Percentiles rank a stretch among this genome's conserved stretches.
Evolutionary conservation across 768 basidiomycete genomes (phyloP).

Genomic region (Tephrocybe rancida): DNA sequence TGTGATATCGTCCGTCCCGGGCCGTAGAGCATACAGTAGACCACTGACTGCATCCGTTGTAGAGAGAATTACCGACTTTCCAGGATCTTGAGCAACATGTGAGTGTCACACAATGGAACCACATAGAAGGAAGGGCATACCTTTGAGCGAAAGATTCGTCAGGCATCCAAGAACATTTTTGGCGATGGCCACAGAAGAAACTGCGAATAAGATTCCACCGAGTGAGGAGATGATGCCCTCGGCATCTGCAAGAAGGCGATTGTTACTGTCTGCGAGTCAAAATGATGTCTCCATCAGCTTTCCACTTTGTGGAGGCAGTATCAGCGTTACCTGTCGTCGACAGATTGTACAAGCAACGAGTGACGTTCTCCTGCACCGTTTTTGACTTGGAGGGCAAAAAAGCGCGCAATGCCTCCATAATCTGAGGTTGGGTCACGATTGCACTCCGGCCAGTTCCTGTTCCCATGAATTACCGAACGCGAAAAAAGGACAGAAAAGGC

Average conservation of each 20-base stretch:
- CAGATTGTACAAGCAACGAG: conserved; percentile 19
- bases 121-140: no score
- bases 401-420: conserved; percentile 5
- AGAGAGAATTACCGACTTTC: conserved; percentile 12
- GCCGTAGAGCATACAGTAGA: conserved; percentile 5
- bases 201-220: conserved; percentile 8
- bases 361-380: conserved; percentile 14
- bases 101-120: no score
- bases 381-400: conserved; percentile 2
- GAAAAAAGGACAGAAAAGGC: background rate
- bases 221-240: conserved; percentile 7
- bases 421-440: conserved; percentile 3
- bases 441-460: conserved; percentile 11
- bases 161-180: conserved; percentile 18
- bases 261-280: conserved; percentile 9
- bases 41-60: conserved; percentile 6
- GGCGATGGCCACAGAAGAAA: conserved; percentile 3
- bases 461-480: background rate
- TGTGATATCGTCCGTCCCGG: conserved; percentile 8
- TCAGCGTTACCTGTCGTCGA: conserved; percentile 18
- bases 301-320: no score
- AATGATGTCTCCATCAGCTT: no score
- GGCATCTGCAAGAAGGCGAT: conserved; percentile 6
- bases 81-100: conserved; percentile 10
- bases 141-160: conserved; percentile 19